Base-by-base conservation (phyloP, 2,329 filamentous ascomycete genomes). In the Paraphaeosphaeria sporulosa region DNA sequence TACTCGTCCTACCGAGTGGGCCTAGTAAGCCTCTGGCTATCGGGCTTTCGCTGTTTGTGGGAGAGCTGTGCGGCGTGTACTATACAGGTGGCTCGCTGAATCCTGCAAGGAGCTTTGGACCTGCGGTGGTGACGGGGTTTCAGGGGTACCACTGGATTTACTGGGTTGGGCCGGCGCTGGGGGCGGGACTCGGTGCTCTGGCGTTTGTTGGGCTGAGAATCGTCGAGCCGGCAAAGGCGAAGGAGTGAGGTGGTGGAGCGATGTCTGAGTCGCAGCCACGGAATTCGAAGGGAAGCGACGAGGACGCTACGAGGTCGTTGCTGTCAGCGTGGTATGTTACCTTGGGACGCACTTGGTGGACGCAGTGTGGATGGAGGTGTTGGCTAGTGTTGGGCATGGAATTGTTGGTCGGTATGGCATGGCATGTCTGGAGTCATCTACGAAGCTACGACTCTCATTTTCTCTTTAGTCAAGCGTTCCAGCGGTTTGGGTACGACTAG, bases 31-130 rank as follows among this genome's bases (percentile, higher is more conserved):
- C 90, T 0, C 78, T 92, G 5, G 89, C 87, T 19, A 90, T 92
- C 66, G 90, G 90, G 2, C 77, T 91, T 6, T 82, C 89, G 0
- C 83, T 92, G 59, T 92, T 92, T 75, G 83, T 91, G n/a, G 55
- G 47, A 3, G 55, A 57, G 38, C 15, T 58, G 75, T 85, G 62
- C 58, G 82, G 82, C 76, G 78, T 81, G 13, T 79, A 73, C 68
- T 81, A 76, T 63, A 81, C 79, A 0, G 78, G 79, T 32, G 78
- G 79, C 17, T 78, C 76, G 1, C 71, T 81, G 21, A 81, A 82
- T 55, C 80, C 80, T 6, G 78, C 79, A 1, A 76, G 80, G 27
- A 78, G 76, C 2, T 80, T 82, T 60, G 80, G 79, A 2, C 79
- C 79, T n/a, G 75, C 81, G 30, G 78, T 79, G 13, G 68, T 77